Percentiles rank a stretch among this genome's conserved stretches.
These are phyloP conservation scores for Lasiosphaeriaceae sp. DNA, from an alignment of 495 filamentous ascomycete species.

Conservation along the genomic window DNA sequence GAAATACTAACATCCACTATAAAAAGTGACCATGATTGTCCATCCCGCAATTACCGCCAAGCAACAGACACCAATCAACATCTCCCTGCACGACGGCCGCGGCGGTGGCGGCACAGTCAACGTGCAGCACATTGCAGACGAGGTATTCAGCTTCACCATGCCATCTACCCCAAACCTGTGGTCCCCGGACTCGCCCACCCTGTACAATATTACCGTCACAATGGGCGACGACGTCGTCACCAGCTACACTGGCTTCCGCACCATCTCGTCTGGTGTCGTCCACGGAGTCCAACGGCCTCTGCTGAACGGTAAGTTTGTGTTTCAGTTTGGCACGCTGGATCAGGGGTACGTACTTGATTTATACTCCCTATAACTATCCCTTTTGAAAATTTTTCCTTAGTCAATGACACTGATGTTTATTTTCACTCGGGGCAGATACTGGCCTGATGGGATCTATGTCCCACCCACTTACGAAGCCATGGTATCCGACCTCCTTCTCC, in stretches of 20 bases:
- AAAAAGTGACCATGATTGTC: constrained; percentile 49
- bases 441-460: constrained; percentile 63
- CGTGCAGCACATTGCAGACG: constrained; percentile 31
- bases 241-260: constrained; percentile 68
- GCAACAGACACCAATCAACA: constrained; percentile 37
- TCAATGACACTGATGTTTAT: too few relatives aligned
- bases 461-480: constrained; percentile 61
- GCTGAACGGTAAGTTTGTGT: constrained; percentile 61
- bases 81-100: constrained; percentile 38
- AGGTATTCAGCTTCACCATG: constrained; percentile 50
- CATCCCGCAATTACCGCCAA: constrained; percentile 27
- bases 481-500: constrained; percentile 57
- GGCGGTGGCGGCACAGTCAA: constrained; percentile 33
- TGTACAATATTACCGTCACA: constrained; percentile 59
- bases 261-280: constrained; percentile 48
- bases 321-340: constrained; percentile 64
- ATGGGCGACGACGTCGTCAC: constrained; percentile 51
- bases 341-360: constrained; percentile 44
- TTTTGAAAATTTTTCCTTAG: too few relatives aligned
- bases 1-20: constrained; percentile 11
- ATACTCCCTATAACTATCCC: too few relatives aligned
- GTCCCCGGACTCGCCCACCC: constrained; percentile 56
- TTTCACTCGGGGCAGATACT: constrained; percentile 37
- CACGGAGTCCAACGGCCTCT: constrained; percentile 58
- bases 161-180: constrained; percentile 45